Percentiles rank a stretch among this genome's conserved stretches.
Conservation (phyloP, 306 rosid genomes). For the Casuarina equisetifolia region DNA sequence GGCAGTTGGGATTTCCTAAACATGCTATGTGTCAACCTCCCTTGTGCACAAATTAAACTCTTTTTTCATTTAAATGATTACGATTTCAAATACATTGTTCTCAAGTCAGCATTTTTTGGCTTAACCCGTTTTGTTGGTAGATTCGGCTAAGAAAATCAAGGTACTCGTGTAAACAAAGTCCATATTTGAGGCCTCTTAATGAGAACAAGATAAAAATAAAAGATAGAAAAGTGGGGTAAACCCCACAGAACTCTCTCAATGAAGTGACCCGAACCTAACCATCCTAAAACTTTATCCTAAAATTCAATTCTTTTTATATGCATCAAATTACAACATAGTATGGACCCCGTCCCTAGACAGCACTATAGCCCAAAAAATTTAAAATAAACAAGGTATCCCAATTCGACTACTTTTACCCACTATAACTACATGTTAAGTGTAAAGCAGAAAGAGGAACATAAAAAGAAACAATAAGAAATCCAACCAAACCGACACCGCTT, state of each 20-base stretch:
- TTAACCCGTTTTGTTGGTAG: constrained; percentile 9
- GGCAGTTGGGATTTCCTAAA: too few species aligned
- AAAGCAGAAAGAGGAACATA: neutral
- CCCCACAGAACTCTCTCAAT: constrained; percentile 41
- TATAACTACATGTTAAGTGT: neutral
- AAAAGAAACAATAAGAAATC: neutral
- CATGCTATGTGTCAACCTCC: too few species aligned
- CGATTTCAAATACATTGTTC: constrained; percentile 29
- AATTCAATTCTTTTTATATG: neutral
- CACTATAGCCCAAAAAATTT: neutral
- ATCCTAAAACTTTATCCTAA: constrained; percentile 10
- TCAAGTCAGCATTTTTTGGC: constrained; percentile 25
- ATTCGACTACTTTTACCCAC: neutral
- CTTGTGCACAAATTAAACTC: too few species aligned
- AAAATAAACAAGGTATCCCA: neutral
- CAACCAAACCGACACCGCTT: neutral
- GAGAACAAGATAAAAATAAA: constrained; percentile 17
- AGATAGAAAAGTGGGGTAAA: constrained; percentile 24
- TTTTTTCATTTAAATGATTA: neutral
- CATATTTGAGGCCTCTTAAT: neutral
- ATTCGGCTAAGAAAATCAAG: neutral
- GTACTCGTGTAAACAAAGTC: neutral
- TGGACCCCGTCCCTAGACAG: constrained; percentile 22
- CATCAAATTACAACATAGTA: constrained; percentile 26
- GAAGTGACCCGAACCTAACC: constrained; percentile 64